phyloP scores from a whole-genome alignment of 129 eudicot species.

The Chrysanthemum lavandulifolium region DNA sequence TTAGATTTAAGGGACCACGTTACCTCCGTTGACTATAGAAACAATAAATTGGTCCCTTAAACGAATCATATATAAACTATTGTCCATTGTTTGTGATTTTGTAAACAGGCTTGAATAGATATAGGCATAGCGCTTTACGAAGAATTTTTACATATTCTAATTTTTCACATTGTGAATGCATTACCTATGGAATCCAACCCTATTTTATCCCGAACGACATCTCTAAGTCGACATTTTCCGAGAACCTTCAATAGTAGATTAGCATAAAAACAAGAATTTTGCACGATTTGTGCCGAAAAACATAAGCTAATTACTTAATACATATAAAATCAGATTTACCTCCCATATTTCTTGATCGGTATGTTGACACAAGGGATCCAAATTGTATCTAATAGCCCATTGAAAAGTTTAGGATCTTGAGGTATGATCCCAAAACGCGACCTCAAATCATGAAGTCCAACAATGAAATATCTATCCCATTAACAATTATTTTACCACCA shows the following conservation, averaged over 20 bases:
- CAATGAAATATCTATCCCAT: constrained; percentile 52
- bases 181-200: no score
- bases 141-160: no score
- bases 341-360: constrained; percentile 60
- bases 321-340: constrained; percentile 32
- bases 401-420: constrained; percentile 71
- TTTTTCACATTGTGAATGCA: no score
- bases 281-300: neutral
- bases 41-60: no score
- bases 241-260: neutral
- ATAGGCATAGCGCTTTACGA: no score
- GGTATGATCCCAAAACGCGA: constrained; percentile 66
- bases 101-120: no score
- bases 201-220: no score
- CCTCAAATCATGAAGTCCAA: constrained; percentile 69
- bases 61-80: no score
- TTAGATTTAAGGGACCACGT: no score
- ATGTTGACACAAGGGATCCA: constrained; percentile 62
- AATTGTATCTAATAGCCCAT: constrained; percentile 64
- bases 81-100: no score
- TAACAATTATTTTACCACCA: constrained; percentile 54
- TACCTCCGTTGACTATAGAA: no score
- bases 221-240: no score
- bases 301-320: constrained; percentile 6
- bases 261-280: neutral